A percentile compares a stretch with the other conserved stretches of the same genome.
Evolutionary conservation across 179 eudicot species (phyloP).

Genomic region (Camellia oleifera): DNA sequence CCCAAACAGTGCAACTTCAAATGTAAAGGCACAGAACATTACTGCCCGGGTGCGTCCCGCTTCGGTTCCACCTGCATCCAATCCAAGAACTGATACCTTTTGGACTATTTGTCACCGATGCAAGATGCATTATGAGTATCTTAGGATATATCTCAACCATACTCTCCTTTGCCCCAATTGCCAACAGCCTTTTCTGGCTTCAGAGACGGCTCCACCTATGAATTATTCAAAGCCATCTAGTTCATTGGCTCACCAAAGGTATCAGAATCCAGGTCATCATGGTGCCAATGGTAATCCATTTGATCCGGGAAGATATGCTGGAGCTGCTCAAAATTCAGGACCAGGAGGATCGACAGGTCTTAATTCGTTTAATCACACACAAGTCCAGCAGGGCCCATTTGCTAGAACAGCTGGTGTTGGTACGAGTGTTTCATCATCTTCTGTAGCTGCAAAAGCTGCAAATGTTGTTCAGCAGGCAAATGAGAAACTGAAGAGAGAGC

Average conservation of each 20-base stretch:
- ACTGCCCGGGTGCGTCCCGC: conserved; percentile 24
- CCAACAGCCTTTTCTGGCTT: conserved; percentile 65
- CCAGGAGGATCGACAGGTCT: conserved; percentile 5
- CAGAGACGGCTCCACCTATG: conserved; percentile 51
- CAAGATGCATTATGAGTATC: conserved; percentile 94
- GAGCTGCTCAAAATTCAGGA: conserved; percentile 22
- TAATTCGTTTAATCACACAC: conserved; percentile 14
- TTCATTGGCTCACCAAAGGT: conserved; percentile 23
- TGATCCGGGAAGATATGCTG: conserved; percentile 24
- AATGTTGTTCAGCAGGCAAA: conserved; percentile 66
- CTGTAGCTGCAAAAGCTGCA: conserved; percentile 68
- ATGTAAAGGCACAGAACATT: conserved; percentile 28
- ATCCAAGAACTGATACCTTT: conserved; percentile 55
- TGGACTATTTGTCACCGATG: conserved; percentile 90
- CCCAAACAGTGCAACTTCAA: conserved; percentile 36
- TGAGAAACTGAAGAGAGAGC: conserved; percentile 58
- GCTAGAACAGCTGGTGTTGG: conserved; percentile 36
- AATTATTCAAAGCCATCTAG: conserved; percentile 26
- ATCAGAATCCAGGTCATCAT: conserved; percentile 24
- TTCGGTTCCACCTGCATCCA: conserved; percentile 23
- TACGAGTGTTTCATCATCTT: conserved; percentile 24
- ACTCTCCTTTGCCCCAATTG: conserved; percentile 85
- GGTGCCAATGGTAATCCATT: conserved; percentile 12
- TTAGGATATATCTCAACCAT: conserved; percentile 65
- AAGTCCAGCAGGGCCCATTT: conserved; percentile 40